These are phyloP conservation scores for Articulospora tetracladia DNA, from an alignment of 495 filamentous ascomycete genomes.

Conservation along the genomic window DNA sequence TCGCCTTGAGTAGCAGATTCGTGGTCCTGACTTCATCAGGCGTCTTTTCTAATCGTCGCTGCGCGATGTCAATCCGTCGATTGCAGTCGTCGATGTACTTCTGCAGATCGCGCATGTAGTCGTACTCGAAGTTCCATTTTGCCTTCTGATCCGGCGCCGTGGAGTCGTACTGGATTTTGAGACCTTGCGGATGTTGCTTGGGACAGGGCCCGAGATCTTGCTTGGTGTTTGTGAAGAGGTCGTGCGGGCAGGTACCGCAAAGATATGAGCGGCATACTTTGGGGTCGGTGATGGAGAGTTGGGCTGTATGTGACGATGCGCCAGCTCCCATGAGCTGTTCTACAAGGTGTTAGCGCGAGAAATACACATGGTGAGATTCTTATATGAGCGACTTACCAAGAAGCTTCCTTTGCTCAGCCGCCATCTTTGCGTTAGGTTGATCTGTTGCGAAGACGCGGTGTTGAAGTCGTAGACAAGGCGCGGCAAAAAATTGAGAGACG, in stretches of 20 bases:
- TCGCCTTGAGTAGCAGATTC: slow-evolving; percentile 87
- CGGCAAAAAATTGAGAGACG: slow-evolving; percentile 21
- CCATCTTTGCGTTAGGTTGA: slow-evolving; percentile 53
- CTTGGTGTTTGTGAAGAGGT: slow-evolving; percentile 99
- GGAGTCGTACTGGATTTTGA: slow-evolving; percentile 84
- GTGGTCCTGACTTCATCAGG: slow-evolving; percentile 97
- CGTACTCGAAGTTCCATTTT: slow-evolving; percentile 88
- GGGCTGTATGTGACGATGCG: slow-evolving; percentile 64
- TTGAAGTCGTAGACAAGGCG: slow-evolving; percentile 12
- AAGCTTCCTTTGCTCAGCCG: slow-evolving; percentile 92
- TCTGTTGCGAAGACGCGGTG: slow-evolving; percentile 6
- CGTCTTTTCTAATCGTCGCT: slow-evolving; percentile 91
- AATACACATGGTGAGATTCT: background rate
- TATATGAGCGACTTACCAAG: slow-evolving; percentile 57
- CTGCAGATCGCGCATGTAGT: slow-evolving; percentile 93
- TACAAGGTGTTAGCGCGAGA: slow-evolving; percentile 23
- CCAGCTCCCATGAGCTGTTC: slow-evolving; percentile 81
- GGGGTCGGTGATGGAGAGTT: slow-evolving; percentile 84
- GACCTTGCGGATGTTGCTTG: slow-evolving; percentile 82
- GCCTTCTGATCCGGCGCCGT: slow-evolving; percentile 61
- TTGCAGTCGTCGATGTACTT: slow-evolving; percentile 97
- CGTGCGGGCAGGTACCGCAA: slow-evolving; percentile 91
- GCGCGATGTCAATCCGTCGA: slow-evolving; percentile 83
- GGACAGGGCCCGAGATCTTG: slow-evolving; percentile 92
- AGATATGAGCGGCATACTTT: slow-evolving; percentile 96